Evolutionary conservation across 257 asterid species (phyloP).

Genomic region (Knoxia roxburghii): DNA sequence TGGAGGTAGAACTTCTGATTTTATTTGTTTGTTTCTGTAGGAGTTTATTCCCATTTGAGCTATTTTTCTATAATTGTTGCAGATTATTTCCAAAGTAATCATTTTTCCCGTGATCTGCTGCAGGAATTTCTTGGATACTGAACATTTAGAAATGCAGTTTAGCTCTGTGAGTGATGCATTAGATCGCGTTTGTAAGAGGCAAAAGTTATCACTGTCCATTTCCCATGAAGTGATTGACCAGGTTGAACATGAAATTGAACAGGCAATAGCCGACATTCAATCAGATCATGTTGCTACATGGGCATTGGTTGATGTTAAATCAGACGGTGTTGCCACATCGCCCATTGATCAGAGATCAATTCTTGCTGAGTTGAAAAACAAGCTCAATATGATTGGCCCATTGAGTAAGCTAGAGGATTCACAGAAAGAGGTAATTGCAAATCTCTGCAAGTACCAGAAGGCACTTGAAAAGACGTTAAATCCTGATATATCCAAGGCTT

Average conservation of each 20-base stretch:
- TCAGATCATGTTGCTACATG: conserved; percentile 24
- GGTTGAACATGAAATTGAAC: conserved; percentile 44
- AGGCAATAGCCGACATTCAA: conserved; percentile 33
- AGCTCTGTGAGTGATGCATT: conserved; percentile 39
- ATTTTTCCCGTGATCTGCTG: neutral
- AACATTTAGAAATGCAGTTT: conserved; percentile 36
- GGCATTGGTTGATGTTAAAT: conserved; percentile 32
- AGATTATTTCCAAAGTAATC: neutral
- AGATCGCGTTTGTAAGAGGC: conserved; percentile 53
- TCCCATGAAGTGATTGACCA: conserved; percentile 45
- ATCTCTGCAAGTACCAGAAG: conserved; percentile 37
- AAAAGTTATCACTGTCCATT: conserved; percentile 39
- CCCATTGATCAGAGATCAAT: conserved; percentile 34
- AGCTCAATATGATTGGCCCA: conserved; percentile 33
- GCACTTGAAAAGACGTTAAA: conserved; percentile 34
- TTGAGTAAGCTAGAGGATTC: conserved; percentile 28
- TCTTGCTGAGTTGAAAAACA: conserved; percentile 41
- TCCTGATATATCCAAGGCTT: conserved; percentile 52
- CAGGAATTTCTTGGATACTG: conserved; percentile 1
- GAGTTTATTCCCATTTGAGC: conserved; percentile 1
- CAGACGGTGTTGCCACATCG: conserved; percentile 23
- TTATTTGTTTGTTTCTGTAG: neutral
- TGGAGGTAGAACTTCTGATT: neutral
- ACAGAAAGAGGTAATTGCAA: conserved; percentile 31
- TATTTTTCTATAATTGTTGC: neutral